Base-by-base conservation (phyloP, 2,329 filamentous ascomycete species). In the Helotiales sp. region DNA sequence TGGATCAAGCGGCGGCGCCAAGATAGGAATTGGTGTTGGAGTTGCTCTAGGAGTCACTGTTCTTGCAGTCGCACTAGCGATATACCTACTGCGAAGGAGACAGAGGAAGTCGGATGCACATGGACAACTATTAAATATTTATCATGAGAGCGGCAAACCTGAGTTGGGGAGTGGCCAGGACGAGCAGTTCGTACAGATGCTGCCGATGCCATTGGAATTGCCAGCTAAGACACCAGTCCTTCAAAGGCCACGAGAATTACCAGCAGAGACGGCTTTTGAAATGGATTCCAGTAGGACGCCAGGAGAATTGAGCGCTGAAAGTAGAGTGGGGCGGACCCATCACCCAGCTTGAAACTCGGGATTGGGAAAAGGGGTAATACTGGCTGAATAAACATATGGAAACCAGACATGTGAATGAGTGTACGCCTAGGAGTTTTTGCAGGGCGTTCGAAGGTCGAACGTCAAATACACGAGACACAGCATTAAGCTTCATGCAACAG, bases 21-120 rank as follows among this genome's bases (percentile, higher is more conserved):
- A 67, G 22, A 62, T 61, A 10, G 65, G 68, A 6, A 65, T 70
- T 22, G 68, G 65, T 7, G 47, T 70, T 28, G 68, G 65, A 5
- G 63, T 67, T 47, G 63, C 40, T n/a, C 20, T 67, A 7, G 67
- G 52, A 26, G 52, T 59, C 2, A n/a, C 37, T 24, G 17, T 61
- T 2, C 22, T 62, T 15, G 11, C 34, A 3, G 45, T 54, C 28
- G 66, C 47, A 6, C 24, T 26, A 13, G 20, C 37, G 24, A 60
- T 32, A 22, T 62, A 62, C 26, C 45, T 62, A n/a, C 10, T 68
- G 0, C 15, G 55, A 34, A 64, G 49, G 22, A 59, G 32, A 26
- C 57, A 45, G 7, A 3, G 17, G 24, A 68, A 63, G 40, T 30
- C 13, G 22, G 17, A 47, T 7, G 57, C 34, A 8, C 7, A 8